A percentile compares a stretch with the other conserved stretches of the same genome.
Conservation (phyloP, 352 stramenopile genomes). For the Phytophthora rubi region DNA sequence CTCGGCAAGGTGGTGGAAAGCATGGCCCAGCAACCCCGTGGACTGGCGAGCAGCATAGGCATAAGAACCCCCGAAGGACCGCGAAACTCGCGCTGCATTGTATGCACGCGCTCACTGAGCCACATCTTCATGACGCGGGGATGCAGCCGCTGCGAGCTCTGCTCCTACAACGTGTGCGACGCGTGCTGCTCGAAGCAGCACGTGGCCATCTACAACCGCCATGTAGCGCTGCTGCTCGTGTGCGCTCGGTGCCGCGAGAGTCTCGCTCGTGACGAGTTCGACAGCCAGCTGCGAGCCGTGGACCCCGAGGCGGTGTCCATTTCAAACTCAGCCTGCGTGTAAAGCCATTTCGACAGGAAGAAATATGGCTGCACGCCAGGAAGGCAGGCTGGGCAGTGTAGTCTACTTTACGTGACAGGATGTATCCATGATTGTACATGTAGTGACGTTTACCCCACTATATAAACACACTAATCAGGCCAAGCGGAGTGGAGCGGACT, state of each 20-base stretch:
- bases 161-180: conserved; percentile 38
- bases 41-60: conserved; percentile 6
- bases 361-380: conserved; percentile 5
- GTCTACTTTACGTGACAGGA: conserved; percentile 4
- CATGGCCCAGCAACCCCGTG: background rate
- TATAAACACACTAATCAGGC: too few relatives aligned
- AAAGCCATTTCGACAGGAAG: conserved; percentile 23
- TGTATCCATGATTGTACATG: background rate
- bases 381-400: conserved; percentile 5
- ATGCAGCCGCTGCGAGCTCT: conserved; percentile 36
- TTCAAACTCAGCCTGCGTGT: conserved; percentile 1
- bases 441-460: too few relatives aligned
- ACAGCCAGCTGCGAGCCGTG: conserved; percentile 33
- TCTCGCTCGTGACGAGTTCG: conserved; percentile 40
- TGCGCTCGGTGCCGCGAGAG: conserved; percentile 39
- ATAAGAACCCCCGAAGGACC: background rate
- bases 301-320: conserved; percentile 3
- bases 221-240: conserved; percentile 33
- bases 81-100: conserved; percentile 46
- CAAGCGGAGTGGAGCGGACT: too few relatives aligned
- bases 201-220: conserved; percentile 43
- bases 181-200: conserved; percentile 38
- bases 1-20: conserved; percentile 23
- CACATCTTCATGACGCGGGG: conserved; percentile 31
- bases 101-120: conserved; percentile 30